phyloP scores from a whole-genome alignment of 2,329 filamentous ascomycete species.

The Atkinsonella texensis region DNA sequence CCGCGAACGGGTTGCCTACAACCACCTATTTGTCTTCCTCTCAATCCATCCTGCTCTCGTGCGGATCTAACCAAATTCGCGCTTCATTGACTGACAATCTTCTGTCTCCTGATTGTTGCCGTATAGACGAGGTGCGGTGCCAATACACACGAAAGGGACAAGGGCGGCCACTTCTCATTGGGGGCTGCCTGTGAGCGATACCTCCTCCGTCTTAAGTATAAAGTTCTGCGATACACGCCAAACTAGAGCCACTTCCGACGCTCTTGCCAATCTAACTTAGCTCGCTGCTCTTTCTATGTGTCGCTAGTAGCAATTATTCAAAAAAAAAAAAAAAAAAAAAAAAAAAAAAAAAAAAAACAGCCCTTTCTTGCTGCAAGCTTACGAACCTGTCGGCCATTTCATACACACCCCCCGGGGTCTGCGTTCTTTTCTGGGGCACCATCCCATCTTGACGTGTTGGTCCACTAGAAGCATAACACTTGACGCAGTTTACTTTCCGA shows the following conservation, averaged over 20 bases:
- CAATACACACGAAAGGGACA: background rate
- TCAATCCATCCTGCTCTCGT: background rate
- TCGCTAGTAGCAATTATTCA: background rate
- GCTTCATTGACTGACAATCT: no score
- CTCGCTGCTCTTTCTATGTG: background rate
- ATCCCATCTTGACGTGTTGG: background rate
- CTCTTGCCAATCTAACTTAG: background rate
- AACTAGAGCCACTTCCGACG: conserved; percentile 1
- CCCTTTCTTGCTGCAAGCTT: background rate
- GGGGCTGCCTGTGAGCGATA: background rate
- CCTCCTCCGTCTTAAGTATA: background rate
- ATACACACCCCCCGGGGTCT: background rate
- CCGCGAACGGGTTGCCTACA: background rate
- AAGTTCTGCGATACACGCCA: conserved; percentile 4
- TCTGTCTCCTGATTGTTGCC: background rate
- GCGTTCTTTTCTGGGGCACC: background rate
- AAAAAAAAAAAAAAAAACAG: background rate
- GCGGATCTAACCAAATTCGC: no score
- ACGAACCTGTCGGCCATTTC: background rate
- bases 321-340: background rate
- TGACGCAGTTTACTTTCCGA: background rate
- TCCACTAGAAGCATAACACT: background rate
- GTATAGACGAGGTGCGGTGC: background rate
- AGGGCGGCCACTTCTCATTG: background rate
- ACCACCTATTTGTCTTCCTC: background rate